Conservation (phyloP, 139 green algal species). For the Axilococcus clingmanii region DNA sequence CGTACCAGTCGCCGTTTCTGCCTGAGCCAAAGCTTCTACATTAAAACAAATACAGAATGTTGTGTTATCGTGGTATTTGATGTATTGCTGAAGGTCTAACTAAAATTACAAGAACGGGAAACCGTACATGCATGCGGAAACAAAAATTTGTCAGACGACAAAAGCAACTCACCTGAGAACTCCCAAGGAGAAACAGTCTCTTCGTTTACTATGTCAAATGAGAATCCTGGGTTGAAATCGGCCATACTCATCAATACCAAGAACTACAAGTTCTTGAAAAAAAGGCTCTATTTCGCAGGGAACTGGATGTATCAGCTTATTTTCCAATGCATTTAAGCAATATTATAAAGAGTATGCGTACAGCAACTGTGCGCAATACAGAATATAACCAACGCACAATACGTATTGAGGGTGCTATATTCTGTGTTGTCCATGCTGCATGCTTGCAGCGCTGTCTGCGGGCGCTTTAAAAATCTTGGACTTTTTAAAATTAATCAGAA, state of each 20-base stretch:
- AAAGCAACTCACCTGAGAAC: slow-evolving; percentile 38
- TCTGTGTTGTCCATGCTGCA: too few species aligned
- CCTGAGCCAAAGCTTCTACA: slow-evolving; percentile 43
- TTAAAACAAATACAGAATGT: not conserved
- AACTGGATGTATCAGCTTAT: too few species aligned
- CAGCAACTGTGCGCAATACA: too few species aligned
- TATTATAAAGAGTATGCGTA: too few species aligned
- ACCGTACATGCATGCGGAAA: not conserved
- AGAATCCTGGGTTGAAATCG: slow-evolving; percentile 59
- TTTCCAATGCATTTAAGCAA: too few species aligned
- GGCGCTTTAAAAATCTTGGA: too few species aligned
- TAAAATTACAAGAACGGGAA: not conserved
- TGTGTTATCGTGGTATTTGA: not conserved
- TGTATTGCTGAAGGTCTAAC: not conserved
- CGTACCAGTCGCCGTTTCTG: slow-evolving; percentile 24
- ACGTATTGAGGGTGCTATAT: too few species aligned
- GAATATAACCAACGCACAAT: too few species aligned
- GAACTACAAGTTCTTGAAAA: too few species aligned
- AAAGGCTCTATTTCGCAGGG: too few species aligned
- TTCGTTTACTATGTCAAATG: slow-evolving; percentile 41
- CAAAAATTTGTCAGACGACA: not conserved
- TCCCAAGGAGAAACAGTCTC: slow-evolving; percentile 55
- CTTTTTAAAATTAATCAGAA: too few species aligned
- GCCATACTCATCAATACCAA: not conserved
- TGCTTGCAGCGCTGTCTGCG: too few species aligned